These are phyloP conservation scores for Stephania cephalantha DNA, from an alignment of 164 flowering plant species.

Conservation along the genomic window DNA sequence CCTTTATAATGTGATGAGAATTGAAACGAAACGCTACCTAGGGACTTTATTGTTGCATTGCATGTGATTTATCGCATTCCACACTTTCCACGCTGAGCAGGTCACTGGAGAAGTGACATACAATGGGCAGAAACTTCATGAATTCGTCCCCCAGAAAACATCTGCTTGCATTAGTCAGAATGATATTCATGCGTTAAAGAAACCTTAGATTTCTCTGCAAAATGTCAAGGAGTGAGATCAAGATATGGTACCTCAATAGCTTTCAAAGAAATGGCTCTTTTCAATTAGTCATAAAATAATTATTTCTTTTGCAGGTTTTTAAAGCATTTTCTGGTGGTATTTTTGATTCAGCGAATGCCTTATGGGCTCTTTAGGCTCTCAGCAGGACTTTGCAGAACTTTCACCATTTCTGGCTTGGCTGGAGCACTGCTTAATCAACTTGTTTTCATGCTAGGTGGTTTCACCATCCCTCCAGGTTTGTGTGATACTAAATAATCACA, in stretches of 20 bases:
- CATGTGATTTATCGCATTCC: constrained; percentile 1
- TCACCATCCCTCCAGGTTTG: constrained; percentile 70
- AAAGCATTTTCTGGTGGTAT: constrained; percentile 58
- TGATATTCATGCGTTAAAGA: constrained; percentile 88
- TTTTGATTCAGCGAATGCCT: constrained; percentile 82
- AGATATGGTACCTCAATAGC: constrained; percentile 49
- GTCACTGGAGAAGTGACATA: constrained; percentile 62
- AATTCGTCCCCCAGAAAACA: constrained; percentile 76
- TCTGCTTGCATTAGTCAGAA: constrained; percentile 85
- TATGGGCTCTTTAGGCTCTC: constrained; percentile 62
- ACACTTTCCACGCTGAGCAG: constrained; percentile 20
- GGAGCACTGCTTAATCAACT: constrained; percentile 57
- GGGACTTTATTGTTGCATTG: too few relatives aligned
- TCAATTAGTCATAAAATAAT: neutral
- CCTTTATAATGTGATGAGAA: too few relatives aligned
- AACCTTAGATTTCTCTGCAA: constrained; percentile 83
- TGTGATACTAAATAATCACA: neutral
- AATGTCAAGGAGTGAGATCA: constrained; percentile 84
- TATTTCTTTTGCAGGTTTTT: constrained; percentile 84
- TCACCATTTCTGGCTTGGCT: constrained; percentile 62
- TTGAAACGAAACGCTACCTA: too few relatives aligned
- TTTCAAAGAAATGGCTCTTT: too few relatives aligned
- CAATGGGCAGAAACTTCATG: constrained; percentile 60
- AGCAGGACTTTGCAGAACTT: constrained; percentile 59
- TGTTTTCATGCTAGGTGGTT: constrained; percentile 79